Conservation (phyloP, 139 green algal genomes). For the Tetraselmis striata region DNA sequence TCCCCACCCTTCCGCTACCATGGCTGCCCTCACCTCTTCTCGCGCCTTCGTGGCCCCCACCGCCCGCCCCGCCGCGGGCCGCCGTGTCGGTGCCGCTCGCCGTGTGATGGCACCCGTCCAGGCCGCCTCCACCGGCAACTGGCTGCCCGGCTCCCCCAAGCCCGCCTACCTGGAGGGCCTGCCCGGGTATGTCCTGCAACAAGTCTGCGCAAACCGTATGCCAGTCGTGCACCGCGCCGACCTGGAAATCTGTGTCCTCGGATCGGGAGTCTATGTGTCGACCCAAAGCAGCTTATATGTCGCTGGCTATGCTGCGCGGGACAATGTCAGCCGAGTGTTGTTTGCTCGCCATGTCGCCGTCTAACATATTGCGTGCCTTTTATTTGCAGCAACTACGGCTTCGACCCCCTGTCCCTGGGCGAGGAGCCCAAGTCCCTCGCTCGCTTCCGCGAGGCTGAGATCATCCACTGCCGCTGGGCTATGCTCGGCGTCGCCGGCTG, state of each 20-base stretch:
- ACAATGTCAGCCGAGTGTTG: too few relatives aligned
- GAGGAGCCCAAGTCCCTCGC: slow-evolving; percentile 18
- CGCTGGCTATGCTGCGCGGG: too few relatives aligned
- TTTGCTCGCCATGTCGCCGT: too few relatives aligned
- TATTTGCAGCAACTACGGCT: slow-evolving; percentile 82
- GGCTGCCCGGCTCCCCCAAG: slow-evolving; percentile 57
- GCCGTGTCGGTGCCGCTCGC: not conserved
- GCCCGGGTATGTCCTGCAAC: slow-evolving; percentile 43
- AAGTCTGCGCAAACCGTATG: too few relatives aligned
- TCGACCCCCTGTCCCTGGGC: slow-evolving; percentile 70
- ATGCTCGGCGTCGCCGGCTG: slow-evolving; percentile 60
- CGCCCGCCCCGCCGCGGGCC: too few relatives aligned
- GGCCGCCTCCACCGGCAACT: slow-evolving; percentile 42
- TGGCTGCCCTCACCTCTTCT: not conserved
- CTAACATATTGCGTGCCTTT: too few relatives aligned
- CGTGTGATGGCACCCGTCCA: slow-evolving; percentile 20
- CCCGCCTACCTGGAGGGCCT: slow-evolving; percentile 62
- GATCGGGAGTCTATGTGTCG: too few relatives aligned
- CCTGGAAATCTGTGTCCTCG: too few relatives aligned
- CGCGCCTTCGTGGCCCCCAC: not conserved
- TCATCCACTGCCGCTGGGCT: slow-evolving; percentile 65
- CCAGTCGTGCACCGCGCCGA: too few relatives aligned
- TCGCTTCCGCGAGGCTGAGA: slow-evolving; percentile 37
- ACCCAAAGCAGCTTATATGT: too few relatives aligned
- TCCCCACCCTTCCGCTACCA: not conserved